Evolutionary conservation across 495 filamentous ascomycete species (phyloP), one percentile per base, ranked within the genome.

Genomic region (Daldinia grandis): DNA sequence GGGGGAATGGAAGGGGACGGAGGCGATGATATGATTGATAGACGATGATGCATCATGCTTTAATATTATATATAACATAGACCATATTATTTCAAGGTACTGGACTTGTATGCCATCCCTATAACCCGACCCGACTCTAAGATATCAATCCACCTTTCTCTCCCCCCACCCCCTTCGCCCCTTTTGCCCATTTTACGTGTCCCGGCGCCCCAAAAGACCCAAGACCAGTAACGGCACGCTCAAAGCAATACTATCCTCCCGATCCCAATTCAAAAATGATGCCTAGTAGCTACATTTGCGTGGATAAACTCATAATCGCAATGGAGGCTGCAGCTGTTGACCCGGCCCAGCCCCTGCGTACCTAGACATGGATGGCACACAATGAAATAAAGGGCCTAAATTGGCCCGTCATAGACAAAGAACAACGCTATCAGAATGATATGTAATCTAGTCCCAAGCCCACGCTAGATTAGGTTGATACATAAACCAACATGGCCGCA

Each of bases 21-120:
- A 2, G 63, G 50, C 53, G 38, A 49, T 38, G 38, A 49, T 38
- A 47, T 50, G 55, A 51, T 55, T 47, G 17, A 72, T 70, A 65
- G 67, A 70, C 31, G 58, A 66, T 37, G 60, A 72, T 54, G 31
- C 57, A 62, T 71, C 63, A 66, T 63, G 63, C 47, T 67, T 56
- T 67, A 50, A 62, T 67, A 72, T 72, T 72, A 72, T 51, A 66
- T 71, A 72, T 51, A 66, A 58, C 37, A 53, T 59, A 55, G 49
- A 64, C 44, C 44, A 55, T n/a, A 51, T 71, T 58, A 57, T 4
- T 58, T 40, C 56, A 4, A 21, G 24, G 56, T 24, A 65, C 38
- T 56, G 17, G 14, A 31, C n/a, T 47, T 28, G 19, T 15, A 65
- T 44, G 58, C 53, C 42, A 66, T 62, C 63, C 63, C 51, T 44